These are phyloP conservation scores for Neoboletus subvelutipes DNA, from an alignment of 768 basidiomycete species.

Conservation along the genomic window DNA sequence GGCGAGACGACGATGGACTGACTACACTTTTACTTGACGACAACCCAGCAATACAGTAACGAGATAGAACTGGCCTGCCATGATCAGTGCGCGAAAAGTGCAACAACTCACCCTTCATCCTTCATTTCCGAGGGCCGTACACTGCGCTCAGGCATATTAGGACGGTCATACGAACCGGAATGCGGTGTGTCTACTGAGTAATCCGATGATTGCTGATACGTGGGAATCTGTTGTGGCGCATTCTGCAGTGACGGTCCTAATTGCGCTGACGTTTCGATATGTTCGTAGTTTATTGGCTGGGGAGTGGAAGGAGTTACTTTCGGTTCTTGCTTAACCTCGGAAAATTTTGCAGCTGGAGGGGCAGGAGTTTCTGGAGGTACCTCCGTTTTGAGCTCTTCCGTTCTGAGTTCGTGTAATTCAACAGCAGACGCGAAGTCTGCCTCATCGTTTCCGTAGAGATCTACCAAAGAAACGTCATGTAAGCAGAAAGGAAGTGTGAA, in stretches of 20 bases:
- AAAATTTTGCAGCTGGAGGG: conserved; percentile 17
- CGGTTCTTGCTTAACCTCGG: conserved; percentile 22
- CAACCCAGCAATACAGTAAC: conserved; percentile 25
- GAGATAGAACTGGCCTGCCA: conserved; percentile 3
- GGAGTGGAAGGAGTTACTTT: conserved; percentile 9
- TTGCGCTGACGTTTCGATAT: conserved; percentile 9
- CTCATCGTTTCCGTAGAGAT: conserved; percentile 68
- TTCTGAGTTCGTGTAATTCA: conserved; percentile 35
- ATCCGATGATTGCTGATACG: conserved; percentile 69
- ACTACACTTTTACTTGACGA: conserved; percentile 39
- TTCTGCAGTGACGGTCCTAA: conserved; percentile 38
- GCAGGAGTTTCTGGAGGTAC: conserved; percentile 22
- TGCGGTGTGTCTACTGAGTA: conserved; percentile 40
- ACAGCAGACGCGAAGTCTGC: conserved; percentile 54
- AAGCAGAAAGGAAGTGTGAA: rapidly evolving
- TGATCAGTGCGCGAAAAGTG: conserved; percentile 11
- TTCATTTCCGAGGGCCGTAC: conserved; percentile 90
- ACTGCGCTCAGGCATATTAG: conserved; percentile 55
- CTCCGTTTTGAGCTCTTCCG: conserved; percentile 30
- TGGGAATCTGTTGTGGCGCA: conserved; percentile 70
- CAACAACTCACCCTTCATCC: conserved; percentile 90
- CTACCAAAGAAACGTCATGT: conserved; percentile 34
- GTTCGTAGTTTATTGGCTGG: conserved; percentile 13
- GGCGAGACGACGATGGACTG: conserved; percentile 41
- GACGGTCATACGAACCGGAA: conserved; percentile 42